Base-by-base conservation (phyloP, 1,284 basidiomycete genomes). In the Leucoagaricus sp. region DNA sequence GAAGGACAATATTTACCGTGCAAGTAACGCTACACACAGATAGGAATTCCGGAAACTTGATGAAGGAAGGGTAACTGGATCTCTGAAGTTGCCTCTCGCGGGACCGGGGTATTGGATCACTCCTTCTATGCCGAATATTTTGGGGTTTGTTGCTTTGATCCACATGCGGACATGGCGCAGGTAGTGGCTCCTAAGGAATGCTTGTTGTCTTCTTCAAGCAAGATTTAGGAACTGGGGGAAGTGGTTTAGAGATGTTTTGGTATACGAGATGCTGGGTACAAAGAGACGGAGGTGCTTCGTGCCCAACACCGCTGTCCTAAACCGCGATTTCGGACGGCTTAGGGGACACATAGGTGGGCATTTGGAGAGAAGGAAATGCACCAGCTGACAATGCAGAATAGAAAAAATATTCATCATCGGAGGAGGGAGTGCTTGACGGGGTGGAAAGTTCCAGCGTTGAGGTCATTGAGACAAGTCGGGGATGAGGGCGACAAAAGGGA, bases 1-100 rank as follows among this genome's bases (percentile, higher is more conserved):
- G 12, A 25, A 23, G n/a, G n/a, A n/a, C n/a, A 13, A 5, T 23
- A 34, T 10, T 19, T 19, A 8, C 17, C 8, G 9, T 10, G 19
- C 15, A 15, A 44, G 15, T 13, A 19, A n/a, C 7, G 12, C 17
- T 4, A 55, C 54, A 28, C 34, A 55, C 54, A 34, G 54, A 41
- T 6, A 55, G 28, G 17, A 38, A 25, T 21, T 49, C 54, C 13
- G 54, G 47, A 34, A 49, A 49, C 19, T 55, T 49, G 47, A 55
- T 9, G 12, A 28, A 49, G 29, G 54, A 44, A 17, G 46, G 54
- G 4, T 41, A 47, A 15, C 25, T 26, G 13, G 33, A 12, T 25
- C 40, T 49, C 15, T 17, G 29, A 13, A 44, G 19, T 7, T 38
- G n/a, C 23, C 34, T 29, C 17, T 55, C 9, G 23, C 25, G 21